Evolutionary conservation across 441 rosid genomes (phyloP), one percentile per base, ranked within the genome.

Genomic region (Populus trichocarpa): DNA sequence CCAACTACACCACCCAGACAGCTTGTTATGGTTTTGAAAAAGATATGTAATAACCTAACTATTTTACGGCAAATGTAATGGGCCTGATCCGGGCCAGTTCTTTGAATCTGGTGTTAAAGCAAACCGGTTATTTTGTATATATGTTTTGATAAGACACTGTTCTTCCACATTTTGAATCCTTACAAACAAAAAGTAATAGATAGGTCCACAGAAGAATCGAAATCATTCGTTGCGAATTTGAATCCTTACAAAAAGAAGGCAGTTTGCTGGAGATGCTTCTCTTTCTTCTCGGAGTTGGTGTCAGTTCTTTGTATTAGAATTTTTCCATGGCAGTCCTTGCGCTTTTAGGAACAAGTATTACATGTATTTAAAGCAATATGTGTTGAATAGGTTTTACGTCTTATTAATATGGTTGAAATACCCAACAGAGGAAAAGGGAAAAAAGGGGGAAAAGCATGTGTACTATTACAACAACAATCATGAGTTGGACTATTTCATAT

Each of bases 1-100:
- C 97, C 98, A 70, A 90, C 97, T 96, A 91, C 98, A 93, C 97
- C 94, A 92, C 98, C 96, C 96, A 93, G 91, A 93, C 96, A 2
- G 0, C 28, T 3, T 61, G 14, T 0, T 0, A 1, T 0, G 5
- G 0, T 9, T 9, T 1, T 0, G 2, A 9, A 3, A 0, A 3
- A 0, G 1, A 0, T 2, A 40, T 0, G 9, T 61, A 9, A 61
- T 13, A 4, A 4, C 0, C 1, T 11, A 40, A 0, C 2, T 11
- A 3, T 0, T 12, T 11, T 9, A 0, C 0, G 1, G 12, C 2
- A 38, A 38, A 9, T 2, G 13, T 38, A 10, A 38, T 38, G 42
- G 42, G 42, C 13, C 3, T 38, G 12, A 38, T 10, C 42, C 10
- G 13, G 42, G 3, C 42, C 42, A 38, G 2, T 9, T 38, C 42